Evolutionary conservation across 352 stramenopile species (phyloP), one percentile per base, ranked within the genome.

Genomic region (Globisporangium camurandrum): DNA sequence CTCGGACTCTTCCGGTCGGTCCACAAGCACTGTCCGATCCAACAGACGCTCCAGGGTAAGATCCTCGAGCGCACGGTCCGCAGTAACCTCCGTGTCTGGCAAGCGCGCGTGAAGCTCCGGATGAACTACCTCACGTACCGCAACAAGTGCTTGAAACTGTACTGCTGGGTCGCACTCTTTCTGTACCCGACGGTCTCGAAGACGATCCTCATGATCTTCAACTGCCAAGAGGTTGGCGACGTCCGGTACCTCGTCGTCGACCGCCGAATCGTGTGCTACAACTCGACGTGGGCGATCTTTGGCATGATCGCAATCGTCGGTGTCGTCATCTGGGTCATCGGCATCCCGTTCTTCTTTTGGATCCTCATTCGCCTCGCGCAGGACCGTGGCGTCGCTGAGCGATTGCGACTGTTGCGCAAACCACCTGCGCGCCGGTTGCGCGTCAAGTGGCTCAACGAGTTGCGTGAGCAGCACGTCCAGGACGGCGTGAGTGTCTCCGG

Each of bases 71-170:
- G 78, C 7, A 86, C 73, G 6, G 72, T 89, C 33, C 73, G 78
- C 8, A 76, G 69, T 43, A 89, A 89, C 34, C 46, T 89, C 16
- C 73, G 78, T 5, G 78, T 89, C 16, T 89, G 78, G 78, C 78
- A 89, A 49, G 78, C 78, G 4, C 63, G 78, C 3, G 70, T 87
- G 5, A 89, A 89, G 50, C 59, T 89, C 20, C 78, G 78, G 27
- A 89, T 89, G 78, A 89, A 89, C 62, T 88, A 88, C 49, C 60
- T 86, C 22, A 85, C 78, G 34, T 89, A 89, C 60, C 71, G 75
- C 14, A 84, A 86, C 63, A 87, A 85, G 37, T 89, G 78, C 27
- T 61, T 89, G 16, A 86, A 89, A 40, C 66, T 86, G 2, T 88
- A 86, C 58, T 83, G 77, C 56, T 89, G 75, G 78, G 69, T 88